Conservation (phyloP, 495 filamentous ascomycete genomes). For the Pseudotulostoma volvatum region DNA sequence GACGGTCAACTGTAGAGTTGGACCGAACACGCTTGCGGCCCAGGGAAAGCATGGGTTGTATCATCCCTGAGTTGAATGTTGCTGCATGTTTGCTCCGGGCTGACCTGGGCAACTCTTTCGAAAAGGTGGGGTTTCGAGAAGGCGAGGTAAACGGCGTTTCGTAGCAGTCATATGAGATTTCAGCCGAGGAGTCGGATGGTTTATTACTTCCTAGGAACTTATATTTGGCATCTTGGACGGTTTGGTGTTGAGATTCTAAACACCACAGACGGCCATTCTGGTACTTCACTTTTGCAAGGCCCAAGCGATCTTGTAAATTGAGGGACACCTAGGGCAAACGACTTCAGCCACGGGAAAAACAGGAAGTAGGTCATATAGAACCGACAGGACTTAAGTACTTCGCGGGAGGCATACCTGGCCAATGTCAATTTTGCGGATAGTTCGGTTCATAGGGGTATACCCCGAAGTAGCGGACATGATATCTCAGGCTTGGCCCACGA, state of each 20-base stretch:
- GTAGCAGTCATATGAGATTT: constrained; percentile 30
- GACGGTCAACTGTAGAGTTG: constrained; percentile 40
- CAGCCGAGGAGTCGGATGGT: constrained; percentile 67
- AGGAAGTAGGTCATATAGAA: not conserved
- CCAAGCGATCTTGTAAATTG: constrained; percentile 78
- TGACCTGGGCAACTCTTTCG: constrained; percentile 30
- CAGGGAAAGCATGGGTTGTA: constrained; percentile 32
- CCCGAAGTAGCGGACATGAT: not conserved
- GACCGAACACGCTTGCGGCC: constrained; percentile 52
- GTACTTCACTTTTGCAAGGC: constrained; percentile 90
- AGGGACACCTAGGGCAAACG: constrained; percentile 55
- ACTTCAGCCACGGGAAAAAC: not conserved
- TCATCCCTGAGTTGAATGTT: constrained; percentile 28
- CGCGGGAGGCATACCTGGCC: constrained; percentile 59
- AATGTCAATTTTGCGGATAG: constrained; percentile 38
- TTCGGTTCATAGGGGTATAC: constrained; percentile 6
- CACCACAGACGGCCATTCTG: constrained; percentile 50
- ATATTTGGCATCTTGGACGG: constrained; percentile 45
- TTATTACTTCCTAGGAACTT: constrained; percentile 18
- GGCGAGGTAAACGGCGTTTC: constrained; percentile 32
- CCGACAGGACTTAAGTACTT: too few species aligned
- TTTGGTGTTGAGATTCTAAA: constrained; percentile 49
- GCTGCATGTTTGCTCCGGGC: constrained; percentile 31
- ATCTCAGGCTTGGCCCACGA: not conserved
- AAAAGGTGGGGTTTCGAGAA: constrained; percentile 22